Evolutionary conservation across 163 green algal species (phyloP).

Genomic region (Scenedesmus sp.): DNA sequence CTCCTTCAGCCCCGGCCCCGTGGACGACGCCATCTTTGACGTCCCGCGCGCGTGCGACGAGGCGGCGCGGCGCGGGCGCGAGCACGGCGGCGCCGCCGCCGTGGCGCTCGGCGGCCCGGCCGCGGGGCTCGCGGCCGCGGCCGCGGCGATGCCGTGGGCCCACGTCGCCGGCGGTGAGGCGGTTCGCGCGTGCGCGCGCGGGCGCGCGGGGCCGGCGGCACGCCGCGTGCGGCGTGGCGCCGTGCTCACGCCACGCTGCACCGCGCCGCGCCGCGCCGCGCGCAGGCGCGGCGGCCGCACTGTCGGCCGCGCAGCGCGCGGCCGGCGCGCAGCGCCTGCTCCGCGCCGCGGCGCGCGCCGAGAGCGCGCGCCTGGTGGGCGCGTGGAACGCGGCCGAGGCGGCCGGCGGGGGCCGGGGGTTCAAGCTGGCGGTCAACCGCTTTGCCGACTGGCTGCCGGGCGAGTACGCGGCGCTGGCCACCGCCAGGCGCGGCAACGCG

Average conservation of each 20-base stretch:
- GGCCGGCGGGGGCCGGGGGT: neutral
- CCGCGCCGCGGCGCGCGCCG: constrained; percentile 13
- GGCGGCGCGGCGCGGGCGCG: neutral
- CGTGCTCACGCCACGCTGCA: too few species aligned
- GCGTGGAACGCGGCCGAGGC: constrained; percentile 5
- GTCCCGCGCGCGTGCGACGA: constrained; percentile 53
- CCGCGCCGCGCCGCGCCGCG: too few species aligned
- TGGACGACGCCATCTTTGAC: constrained; percentile 39
- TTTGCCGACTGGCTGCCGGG: constrained; percentile 44
- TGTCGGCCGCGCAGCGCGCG: too few species aligned
- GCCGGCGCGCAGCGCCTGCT: constrained; percentile 1
- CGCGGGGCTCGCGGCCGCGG: neutral
- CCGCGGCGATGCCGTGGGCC: constrained; percentile 37
- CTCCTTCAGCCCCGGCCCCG: constrained; percentile 52
- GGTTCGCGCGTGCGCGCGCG: neutral
- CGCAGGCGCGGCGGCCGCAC: too few species aligned
- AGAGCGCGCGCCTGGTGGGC: neutral
- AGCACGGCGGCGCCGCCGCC: neutral
- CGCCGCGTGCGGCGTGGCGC: too few species aligned
- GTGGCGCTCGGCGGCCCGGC: neutral
- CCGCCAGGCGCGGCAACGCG: constrained; percentile 15
- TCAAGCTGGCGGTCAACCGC: constrained; percentile 37
- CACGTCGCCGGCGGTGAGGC: neutral
- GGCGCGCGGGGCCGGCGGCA: too few species aligned
- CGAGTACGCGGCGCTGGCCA: constrained; percentile 37